Evolutionary conservation across 1,139 yeast genomes (phyloP), one percentile per base, ranked within the genome.

Genomic region (Saccharomyces hybrid): DNA sequence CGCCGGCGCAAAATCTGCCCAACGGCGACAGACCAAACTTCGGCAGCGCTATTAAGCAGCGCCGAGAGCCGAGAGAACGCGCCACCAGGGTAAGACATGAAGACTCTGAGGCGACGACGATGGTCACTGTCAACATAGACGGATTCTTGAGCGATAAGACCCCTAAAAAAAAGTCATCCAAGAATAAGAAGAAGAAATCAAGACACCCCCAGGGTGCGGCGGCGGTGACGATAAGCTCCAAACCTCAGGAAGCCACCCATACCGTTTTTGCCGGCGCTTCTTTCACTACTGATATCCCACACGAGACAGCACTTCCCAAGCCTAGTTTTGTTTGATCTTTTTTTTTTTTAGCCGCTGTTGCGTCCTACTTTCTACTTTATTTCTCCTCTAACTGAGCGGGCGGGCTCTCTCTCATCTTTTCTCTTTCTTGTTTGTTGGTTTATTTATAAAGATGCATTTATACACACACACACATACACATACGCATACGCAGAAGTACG

Each of bases 11-110:
- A 50, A 53, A 57, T 13, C 56, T 61, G 38, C 64, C 64, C 26
- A 61, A 61, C 34, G 64, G 64, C 28, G 63, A 59, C 44, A 59
- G 54, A 41, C 64, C 64, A 2, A 56, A 60, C 50, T 61, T 61
- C 52, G 63, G 63, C 9, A 53, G 49, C 42, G 50, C 57, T 32
- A 54, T 46, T 6, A 28, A 28, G 44, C 20, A 46, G 32, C 27
- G 5, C 5, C 49, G 23, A 25, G 49, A 32, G 14, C 38, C 38
- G 14, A 32, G 38, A 2, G 38, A n/a, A 1, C 38, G 38, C 38
- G 7, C 38, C 14, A 2, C 38, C 38, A 32, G 14, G 38, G 38
- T 4, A 32, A 32, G 38, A 32, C 38, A n/a, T 6, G 20, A 32
- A 13, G 38, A 32, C 14, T 5, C 20, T 6, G 14, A 32, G 8